Conservation (phyloP, 2,329 filamentous ascomycete species). For the Colletotrichum brevisporum region DNA sequence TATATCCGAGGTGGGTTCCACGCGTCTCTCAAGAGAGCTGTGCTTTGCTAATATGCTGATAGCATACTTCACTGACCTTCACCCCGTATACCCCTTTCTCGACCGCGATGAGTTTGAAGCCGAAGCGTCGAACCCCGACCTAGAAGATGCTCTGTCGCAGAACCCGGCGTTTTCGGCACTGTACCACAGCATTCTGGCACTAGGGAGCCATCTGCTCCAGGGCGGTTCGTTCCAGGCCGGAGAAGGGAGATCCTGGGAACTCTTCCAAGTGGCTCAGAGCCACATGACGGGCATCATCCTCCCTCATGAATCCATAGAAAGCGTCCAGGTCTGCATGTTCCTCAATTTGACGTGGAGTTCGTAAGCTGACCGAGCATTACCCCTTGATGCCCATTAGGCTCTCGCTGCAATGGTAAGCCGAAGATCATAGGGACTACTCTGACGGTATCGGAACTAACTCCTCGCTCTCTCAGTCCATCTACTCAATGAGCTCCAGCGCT, state of each 20-base stretch:
- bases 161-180: constrained; percentile 49
- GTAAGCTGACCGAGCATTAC: too few relatives aligned
- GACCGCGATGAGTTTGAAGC: constrained; percentile 40
- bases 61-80: constrained; percentile 54
- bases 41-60: background rate
- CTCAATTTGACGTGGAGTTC: background rate
- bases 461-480: constrained; percentile 49
- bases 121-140: background rate
- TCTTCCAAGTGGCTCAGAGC: constrained; percentile 41
- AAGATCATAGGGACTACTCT: too few relatives aligned
- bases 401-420: constrained; percentile 18
- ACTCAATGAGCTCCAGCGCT: constrained; percentile 51
- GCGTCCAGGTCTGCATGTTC: background rate
- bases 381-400: background rate
- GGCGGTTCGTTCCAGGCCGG: constrained; percentile 40
- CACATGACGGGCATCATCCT: constrained; percentile 37
- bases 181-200: constrained; percentile 49
- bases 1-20: constrained; percentile 3
- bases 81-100: constrained; percentile 55
- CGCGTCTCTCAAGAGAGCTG: background rate
- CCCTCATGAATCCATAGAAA: constrained; percentile 19
- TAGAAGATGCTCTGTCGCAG: background rate
- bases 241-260: constrained; percentile 37
- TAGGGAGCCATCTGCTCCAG: constrained; percentile 50
- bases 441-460: background rate